These are phyloP conservation scores for Beauveria brongniartii DNA, from an alignment of 2,329 filamentous ascomycete genomes.

Conservation along the genomic window DNA sequence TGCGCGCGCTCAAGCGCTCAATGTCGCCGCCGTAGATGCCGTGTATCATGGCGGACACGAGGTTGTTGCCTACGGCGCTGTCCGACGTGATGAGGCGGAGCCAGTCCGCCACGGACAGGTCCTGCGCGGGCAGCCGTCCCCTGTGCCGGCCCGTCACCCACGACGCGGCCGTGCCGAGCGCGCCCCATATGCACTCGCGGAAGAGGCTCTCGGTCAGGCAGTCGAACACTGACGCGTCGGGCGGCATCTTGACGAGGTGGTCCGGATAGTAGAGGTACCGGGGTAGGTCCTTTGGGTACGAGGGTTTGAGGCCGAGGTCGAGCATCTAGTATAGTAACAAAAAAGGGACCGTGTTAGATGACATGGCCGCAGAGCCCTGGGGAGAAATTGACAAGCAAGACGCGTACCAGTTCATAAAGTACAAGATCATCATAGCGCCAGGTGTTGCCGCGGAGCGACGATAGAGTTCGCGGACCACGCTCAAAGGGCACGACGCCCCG, in stretches of 20 bases:
- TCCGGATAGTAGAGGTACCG: slow-evolving; percentile 88
- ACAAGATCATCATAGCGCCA: slow-evolving; percentile 52
- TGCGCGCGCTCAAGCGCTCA: slow-evolving; percentile 66
- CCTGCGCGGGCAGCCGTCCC: slow-evolving; percentile 11
- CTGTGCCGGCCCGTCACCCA: neutral
- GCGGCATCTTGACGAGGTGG: slow-evolving; percentile 39
- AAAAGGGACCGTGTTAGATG: neutral
- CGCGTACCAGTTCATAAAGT: slow-evolving; percentile 61
- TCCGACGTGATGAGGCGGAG: slow-evolving; percentile 23
- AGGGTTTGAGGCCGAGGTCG: slow-evolving; percentile 33
- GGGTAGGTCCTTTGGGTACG: slow-evolving; percentile 36
- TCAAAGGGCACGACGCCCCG: slow-evolving; percentile 63
- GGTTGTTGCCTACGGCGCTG: slow-evolving; percentile 52
- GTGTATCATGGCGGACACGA: slow-evolving; percentile 69
- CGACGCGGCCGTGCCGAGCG: slow-evolving; percentile 11
- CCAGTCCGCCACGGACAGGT: slow-evolving; percentile 31
- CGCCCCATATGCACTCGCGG: slow-evolving; percentile 22
- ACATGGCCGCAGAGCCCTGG: no score
- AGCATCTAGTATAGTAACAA: slow-evolving; percentile 19
- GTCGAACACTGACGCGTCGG: slow-evolving; percentile 18
- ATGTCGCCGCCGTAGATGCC: slow-evolving; percentile 92
- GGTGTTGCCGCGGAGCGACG: slow-evolving; percentile 36
- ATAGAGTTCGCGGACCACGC: slow-evolving; percentile 70
- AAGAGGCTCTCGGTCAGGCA: slow-evolving; percentile 26
- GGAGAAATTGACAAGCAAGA: neutral